Evolutionary conservation across 2,329 filamentous ascomycete genomes (phyloP), one percentile per base, ranked within the genome.

Genomic region (Peltaster fructicola): DNA sequence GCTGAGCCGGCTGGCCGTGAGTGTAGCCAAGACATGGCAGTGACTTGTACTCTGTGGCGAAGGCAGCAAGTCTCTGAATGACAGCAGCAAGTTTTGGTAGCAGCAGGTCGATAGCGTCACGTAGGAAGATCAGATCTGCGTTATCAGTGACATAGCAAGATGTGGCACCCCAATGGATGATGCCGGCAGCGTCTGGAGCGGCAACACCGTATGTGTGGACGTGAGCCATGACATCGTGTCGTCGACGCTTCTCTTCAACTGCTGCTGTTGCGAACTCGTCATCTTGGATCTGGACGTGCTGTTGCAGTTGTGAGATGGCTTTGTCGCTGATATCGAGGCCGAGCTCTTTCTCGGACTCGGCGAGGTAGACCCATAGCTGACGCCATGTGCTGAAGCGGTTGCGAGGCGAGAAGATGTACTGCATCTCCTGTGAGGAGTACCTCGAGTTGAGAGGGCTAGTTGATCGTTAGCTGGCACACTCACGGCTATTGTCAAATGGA

Each of bases 351-450:
- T 92, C 75, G 7, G 66, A 62, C 59, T 91, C 74, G 13, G 82
- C 82, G 7, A 92, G 73, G 54, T 65, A 72, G 21, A 85, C 58
- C 84, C 84, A 93, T 10, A 92, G 68, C 48, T 78, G 65, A 35
- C 82, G 70, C 81, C 81, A 90, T 27, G 71, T 81, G 20, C 68
- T 73, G 50, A 73, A 70, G 15, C 81, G 65, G 26, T 69, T 73
- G 20, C 80, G 68, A 30, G 73, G 68, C 39, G 72, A 74, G 61
- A 92, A 93, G 33, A 92, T 68, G 36, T 65, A 63, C 41, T 73
- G 65, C 76, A 88, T 84, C 53, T 77, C 75, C 38, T 50, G 47
- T 38, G 59, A 76, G 53, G 71, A 72, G 59, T 88, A 88, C 40
- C 80, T 68, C 39, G 62, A 63, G 37, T 66, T 71, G 39, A 82